Conservation (phyloP, 768 basidiomycete genomes). For the Calocybe gangraenosa region DNA sequence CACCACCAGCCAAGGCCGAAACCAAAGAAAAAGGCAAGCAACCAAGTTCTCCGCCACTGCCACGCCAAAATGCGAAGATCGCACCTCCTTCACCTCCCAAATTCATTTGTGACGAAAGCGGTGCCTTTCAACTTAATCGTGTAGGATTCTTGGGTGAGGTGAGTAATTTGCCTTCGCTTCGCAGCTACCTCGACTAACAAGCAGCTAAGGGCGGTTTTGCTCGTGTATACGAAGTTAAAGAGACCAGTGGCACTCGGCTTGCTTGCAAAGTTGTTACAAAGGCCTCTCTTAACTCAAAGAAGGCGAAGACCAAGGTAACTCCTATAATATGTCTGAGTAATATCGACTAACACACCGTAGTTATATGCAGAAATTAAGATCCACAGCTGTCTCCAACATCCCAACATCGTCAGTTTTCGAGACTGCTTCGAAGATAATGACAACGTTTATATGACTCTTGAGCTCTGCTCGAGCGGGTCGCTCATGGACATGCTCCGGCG, state of each 20-base stretch:
- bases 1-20: slow-evolving; percentile 30
- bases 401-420: slow-evolving; percentile 88
- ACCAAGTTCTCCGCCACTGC: slow-evolving; percentile 61
- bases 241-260: slow-evolving; percentile 53
- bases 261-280: slow-evolving; percentile 98
- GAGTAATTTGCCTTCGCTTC: slow-evolving; percentile 19
- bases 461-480: slow-evolving; percentile 86
- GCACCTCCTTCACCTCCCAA: slow-evolving; percentile 78
- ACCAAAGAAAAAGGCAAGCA: slow-evolving; percentile 36
- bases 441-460: slow-evolving; percentile 97
- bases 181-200: too few species aligned
- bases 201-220: slow-evolving; percentile 78
- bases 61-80: slow-evolving; percentile 79
- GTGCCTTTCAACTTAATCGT: slow-evolving; percentile 55
- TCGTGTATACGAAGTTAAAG: slow-evolving; percentile 92
- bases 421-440: slow-evolving; percentile 95
- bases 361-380: slow-evolving; percentile 99
- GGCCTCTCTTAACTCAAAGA: slow-evolving; percentile 87
- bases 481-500: slow-evolving; percentile 89
- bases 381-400: slow-evolving; percentile 84
- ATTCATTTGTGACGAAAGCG: slow-evolving; percentile 63
- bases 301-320: slow-evolving; percentile 90
- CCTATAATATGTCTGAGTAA: not conserved
- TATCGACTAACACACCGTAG: slow-evolving; percentile 33
- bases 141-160: slow-evolving; percentile 91